A percentile compares a stretch with the other conserved stretches of the same genome.
Evolutionary conservation across 805 yeast species (phyloP).

Genomic region (Candida golubevii): DNA sequence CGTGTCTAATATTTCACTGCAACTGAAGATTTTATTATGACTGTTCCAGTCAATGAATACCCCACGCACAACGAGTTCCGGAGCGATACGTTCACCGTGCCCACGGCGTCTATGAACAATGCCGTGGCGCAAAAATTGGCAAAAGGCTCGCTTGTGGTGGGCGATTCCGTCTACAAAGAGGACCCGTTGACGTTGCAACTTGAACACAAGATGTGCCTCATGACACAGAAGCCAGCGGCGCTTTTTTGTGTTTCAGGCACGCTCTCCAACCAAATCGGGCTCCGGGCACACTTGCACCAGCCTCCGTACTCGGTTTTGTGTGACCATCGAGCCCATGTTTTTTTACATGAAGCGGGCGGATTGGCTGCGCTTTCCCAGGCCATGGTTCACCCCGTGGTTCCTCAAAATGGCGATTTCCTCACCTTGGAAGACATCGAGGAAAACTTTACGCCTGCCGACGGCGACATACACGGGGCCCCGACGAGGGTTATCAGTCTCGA

Average conservation of each 20-base stretch:
- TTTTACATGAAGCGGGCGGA: conserved; percentile 85
- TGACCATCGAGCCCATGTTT: conserved; percentile 84
- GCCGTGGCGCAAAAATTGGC: conserved; percentile 46
- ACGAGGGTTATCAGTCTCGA: conserved; percentile 81
- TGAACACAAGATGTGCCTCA: conserved; percentile 57
- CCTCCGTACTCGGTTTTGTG: conserved; percentile 87
- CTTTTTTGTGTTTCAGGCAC: conserved; percentile 87
- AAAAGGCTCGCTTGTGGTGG: conserved; percentile 33
- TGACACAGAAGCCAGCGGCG: conserved; percentile 80
- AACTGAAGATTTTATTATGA: conserved; percentile 2
- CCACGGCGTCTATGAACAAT: conserved; percentile 66
- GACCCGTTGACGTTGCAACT: conserved; percentile 65
- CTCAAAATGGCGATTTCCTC: conserved; percentile 69
- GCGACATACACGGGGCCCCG: conserved; percentile 85
- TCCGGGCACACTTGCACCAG: conserved; percentile 68
- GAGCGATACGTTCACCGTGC: conserved; percentile 88
- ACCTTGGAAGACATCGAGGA: conserved; percentile 75
- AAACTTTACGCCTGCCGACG: conserved; percentile 64
- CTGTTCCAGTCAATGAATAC: conserved; percentile 13
- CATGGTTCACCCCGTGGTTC: conserved; percentile 80
- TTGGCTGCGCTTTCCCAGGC: conserved; percentile 86
- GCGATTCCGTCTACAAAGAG: conserved; percentile 88
- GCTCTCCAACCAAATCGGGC: conserved; percentile 80
- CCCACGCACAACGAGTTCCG: conserved; percentile 39
- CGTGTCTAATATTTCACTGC: not conserved